Base-by-base conservation (phyloP, 2,329 filamentous ascomycete genomes). In the Akanthomyces uredinophilus region DNA sequence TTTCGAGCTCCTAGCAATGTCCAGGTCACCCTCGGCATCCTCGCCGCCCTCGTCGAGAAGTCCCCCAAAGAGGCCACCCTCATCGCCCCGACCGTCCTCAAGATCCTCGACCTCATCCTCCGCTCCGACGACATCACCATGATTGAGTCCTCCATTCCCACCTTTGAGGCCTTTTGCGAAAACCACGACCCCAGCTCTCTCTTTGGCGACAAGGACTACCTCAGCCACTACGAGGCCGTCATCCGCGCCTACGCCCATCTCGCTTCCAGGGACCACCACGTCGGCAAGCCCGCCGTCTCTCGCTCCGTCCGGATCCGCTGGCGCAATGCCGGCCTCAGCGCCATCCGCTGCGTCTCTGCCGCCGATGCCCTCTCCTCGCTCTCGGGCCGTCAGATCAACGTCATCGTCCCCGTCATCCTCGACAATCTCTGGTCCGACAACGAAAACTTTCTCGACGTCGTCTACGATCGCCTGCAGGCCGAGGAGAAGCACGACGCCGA, bases 21-120 rank as follows among this genome's bases (percentile, higher is more conserved):
- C 63, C 92, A 96, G 74, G 92, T 99, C 66, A 97, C 93, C 3
- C 87, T 99, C 63, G 90, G 96, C 74, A 97, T 99, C 68, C 82
- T 97, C 67, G 87, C 89, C 64, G 92, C 93, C 51, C 83, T 99
- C 69, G 92, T 98, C 75, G 93, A 98, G 72, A 97, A 97, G 77
- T 86, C 91, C 49, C 90, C 92, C 64, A 90, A 93, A 73, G 93
- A 97, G 73, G 86, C 97, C 54, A 90, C 92, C 57, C 86, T 99
- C 57, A 96, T 96, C 73, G 92, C 92, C 53, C 84, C 85, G 65
- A 91, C 90, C 70, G 87, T 97, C 61, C 85, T 98, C 71, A 90
- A 88, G 69, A 90, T 97, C 66, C 84, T 98, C 70, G 86, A 89
- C 66, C 88, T 88, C 61, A 88, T 98, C 69, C 84, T 98, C 60